Percentiles rank a stretch among this genome's conserved stretches.
These are phyloP conservation scores for Pseudogymnoascus sp. DNA, from an alignment of 2,329 filamentous ascomycete species.

Conservation along the genomic window DNA sequence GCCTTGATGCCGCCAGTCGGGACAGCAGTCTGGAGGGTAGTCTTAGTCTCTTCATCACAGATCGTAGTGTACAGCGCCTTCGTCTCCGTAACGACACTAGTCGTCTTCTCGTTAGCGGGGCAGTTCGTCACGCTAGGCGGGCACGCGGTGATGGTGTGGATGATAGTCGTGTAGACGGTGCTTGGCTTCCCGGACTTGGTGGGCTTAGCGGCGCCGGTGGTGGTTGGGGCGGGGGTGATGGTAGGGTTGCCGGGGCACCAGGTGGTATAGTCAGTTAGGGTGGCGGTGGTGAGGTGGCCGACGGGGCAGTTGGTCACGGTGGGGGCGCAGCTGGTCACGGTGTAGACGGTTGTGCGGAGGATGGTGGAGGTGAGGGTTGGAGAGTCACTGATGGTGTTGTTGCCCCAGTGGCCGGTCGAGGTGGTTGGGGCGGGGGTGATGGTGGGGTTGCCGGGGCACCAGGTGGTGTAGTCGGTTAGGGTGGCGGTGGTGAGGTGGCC, in stretches of 20 bases:
- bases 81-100: constrained; percentile 30
- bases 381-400: neutral
- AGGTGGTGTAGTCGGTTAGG: constrained; percentile 20
- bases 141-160: constrained; percentile 13
- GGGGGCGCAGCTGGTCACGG: constrained; percentile 22
- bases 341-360: constrained; percentile 20
- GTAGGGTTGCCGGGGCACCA: constrained; percentile 17
- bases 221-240: constrained; percentile 11
- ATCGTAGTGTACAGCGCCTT: constrained; percentile 37
- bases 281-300: constrained; percentile 21
- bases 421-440: constrained; percentile 12
- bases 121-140: constrained; percentile 32
- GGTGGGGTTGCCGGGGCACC: constrained; percentile 16
- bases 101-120: constrained; percentile 21
- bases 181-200: neutral
- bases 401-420: neutral
- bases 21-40: neutral
- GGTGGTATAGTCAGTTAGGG: constrained; percentile 20
- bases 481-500: constrained; percentile 21
- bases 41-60: constrained; percentile 19
- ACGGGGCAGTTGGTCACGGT: constrained; percentile 24
- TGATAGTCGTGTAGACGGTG: constrained; percentile 13
- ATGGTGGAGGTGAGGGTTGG: constrained; percentile 18
- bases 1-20: neutral
- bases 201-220: neutral